phyloP scores from a whole-genome alignment of 192 early-diverging fungal genomes.

The Backusella westeae region DNA sequence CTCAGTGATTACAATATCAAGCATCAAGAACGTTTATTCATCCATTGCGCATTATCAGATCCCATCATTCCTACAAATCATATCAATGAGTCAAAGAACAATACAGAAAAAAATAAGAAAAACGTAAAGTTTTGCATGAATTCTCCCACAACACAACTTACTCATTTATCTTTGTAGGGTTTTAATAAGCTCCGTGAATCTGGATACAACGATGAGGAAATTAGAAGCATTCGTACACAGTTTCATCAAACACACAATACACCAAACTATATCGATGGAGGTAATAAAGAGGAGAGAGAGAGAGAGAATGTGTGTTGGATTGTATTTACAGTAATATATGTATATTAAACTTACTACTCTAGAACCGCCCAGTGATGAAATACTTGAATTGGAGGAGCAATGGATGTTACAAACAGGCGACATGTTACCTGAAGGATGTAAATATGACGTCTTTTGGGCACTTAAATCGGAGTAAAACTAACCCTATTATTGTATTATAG shows the following conservation, averaged over 20 bases:
- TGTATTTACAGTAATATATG: too few species aligned
- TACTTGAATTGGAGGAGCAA: constrained; percentile 43
- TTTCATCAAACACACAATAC: constrained; percentile 51
- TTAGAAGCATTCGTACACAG: constrained; percentile 47
- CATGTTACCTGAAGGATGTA: constrained; percentile 53
- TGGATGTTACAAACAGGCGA: constrained; percentile 55
- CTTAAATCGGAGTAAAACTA: background rate
- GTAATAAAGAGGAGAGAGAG: background rate
- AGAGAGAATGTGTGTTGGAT: too few species aligned
- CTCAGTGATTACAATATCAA: constrained; percentile 32
- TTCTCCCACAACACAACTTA: background rate
- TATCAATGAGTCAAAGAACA: background rate
- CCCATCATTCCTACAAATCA: constrained; percentile 13
- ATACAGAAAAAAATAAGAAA: background rate
- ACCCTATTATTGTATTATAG: background rate
- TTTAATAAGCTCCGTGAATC: constrained; percentile 53
- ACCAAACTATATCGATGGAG: constrained; percentile 17
- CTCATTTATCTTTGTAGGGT: constrained; percentile 15
- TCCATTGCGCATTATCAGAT: constrained; percentile 52
- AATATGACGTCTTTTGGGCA: constrained; percentile 18
- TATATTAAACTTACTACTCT: background rate
- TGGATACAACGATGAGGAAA: constrained; percentile 58
- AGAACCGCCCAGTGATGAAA: constrained; percentile 30
- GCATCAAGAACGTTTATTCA: constrained; percentile 30
- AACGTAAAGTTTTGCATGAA: background rate